Conservation (phyloP, 2,329 filamentous ascomycete species). For the Aspergillus phoenicis region DNA sequence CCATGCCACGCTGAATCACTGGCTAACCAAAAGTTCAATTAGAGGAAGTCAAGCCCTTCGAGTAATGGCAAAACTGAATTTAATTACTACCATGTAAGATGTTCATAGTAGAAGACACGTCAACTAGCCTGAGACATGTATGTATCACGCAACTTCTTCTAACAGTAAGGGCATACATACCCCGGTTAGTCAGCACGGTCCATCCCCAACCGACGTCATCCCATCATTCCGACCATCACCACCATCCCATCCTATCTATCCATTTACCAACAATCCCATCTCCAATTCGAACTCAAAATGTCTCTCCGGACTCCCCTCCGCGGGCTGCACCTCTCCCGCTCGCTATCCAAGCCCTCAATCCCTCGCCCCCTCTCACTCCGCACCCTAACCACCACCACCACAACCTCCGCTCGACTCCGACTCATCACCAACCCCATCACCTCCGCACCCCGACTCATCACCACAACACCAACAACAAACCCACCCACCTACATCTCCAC, state of each 20-base stretch:
- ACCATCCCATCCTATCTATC: neutral
- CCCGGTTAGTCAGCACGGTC: no score
- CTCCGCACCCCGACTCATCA: neutral
- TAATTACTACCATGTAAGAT: no score
- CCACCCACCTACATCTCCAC: neutral
- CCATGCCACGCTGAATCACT: no score
- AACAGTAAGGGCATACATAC: no score
- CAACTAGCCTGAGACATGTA: no score
- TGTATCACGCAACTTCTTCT: no score
- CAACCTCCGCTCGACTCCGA: neutral
- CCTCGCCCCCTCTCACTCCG: neutral
- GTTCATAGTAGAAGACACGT: no score
- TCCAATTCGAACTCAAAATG: neutral
- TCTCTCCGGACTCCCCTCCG: neutral
- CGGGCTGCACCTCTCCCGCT: neutral
- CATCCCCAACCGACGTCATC: neutral
- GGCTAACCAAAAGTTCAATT: no score
- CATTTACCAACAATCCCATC: neutral
- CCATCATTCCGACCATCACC: neutral
- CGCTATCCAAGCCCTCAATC: neutral
- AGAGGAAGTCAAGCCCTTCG: no score
- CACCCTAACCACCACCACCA: neutral
- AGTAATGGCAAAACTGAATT: no score
- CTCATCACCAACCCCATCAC: neutral
- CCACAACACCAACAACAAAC: neutral